Evolutionary conservation across 768 basidiomycete species (phyloP).

Genomic region (Tremella mesenterica): DNA sequence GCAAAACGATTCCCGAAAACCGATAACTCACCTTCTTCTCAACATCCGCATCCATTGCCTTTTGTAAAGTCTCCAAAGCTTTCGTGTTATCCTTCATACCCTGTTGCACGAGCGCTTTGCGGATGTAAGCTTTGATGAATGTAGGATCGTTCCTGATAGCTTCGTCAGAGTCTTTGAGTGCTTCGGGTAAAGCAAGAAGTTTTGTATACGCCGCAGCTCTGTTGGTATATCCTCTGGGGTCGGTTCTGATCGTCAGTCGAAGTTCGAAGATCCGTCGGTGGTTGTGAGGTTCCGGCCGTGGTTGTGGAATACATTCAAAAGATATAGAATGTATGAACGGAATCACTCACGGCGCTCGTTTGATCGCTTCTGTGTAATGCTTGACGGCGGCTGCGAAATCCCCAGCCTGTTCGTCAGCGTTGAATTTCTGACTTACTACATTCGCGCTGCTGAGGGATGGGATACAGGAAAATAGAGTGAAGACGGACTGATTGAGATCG

Average conservation of each 20-base stretch:
- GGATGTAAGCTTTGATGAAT: conserved; percentile 93
- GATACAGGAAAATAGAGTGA: no score
- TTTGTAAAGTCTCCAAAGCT: conserved; percentile 73
- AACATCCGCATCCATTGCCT: conserved; percentile 67
- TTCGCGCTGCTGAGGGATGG: no score
- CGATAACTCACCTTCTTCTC: conserved; percentile 53
- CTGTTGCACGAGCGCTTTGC: conserved; percentile 75
- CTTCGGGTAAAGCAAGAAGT: conserved; percentile 84
- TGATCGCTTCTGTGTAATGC: conserved; percentile 90
- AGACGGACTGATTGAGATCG: neutral
- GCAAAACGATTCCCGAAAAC: neutral
- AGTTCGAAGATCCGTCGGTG: neutral
- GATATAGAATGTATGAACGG: no score
- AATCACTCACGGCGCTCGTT: conserved; percentile 62
- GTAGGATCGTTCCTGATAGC: conserved; percentile 83
- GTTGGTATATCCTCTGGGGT: conserved; percentile 93
- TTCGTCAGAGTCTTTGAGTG: conserved; percentile 87
- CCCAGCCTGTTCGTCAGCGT: conserved; percentile 48
- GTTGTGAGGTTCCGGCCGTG: no score
- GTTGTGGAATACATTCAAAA: no score
- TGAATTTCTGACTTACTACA: neutral
- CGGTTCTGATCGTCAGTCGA: conserved; percentile 43
- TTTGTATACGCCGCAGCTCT: conserved; percentile 97
- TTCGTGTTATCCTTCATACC: conserved; percentile 86
- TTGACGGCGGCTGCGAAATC: conserved; percentile 88